Evolutionary conservation across 2,329 filamentous ascomycete species (phyloP).

Genomic region (Celoporthe dispersa): DNA sequence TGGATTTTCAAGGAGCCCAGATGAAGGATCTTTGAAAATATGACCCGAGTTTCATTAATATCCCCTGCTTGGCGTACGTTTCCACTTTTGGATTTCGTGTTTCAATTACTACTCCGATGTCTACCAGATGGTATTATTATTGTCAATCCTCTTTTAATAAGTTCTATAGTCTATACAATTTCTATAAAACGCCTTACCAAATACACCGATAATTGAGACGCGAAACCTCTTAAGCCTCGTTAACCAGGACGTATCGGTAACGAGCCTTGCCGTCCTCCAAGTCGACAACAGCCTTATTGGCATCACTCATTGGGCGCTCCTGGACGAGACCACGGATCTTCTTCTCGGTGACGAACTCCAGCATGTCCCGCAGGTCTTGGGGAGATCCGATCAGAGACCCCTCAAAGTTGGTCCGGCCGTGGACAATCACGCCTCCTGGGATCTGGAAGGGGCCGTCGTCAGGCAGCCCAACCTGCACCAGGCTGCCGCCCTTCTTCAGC

Average conservation of each 20-base stretch:
- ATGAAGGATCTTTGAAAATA: no score
- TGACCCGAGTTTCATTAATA: no score
- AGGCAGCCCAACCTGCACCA: conserved; percentile 67
- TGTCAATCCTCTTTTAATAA: not conserved
- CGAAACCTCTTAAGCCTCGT: conserved; percentile 38
- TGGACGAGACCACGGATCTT: conserved; percentile 60
- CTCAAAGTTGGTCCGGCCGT: conserved; percentile 54
- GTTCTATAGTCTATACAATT: not conserved
- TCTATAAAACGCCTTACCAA: not conserved
- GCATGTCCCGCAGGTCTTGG: conserved; percentile 61
- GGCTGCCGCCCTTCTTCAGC: conserved; percentile 61
- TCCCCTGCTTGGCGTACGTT: no score
- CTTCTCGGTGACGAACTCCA: conserved; percentile 60
- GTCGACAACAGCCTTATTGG: conserved; percentile 58
- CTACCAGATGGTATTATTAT: not conserved
- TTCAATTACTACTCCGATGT: not conserved
- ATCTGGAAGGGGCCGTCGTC: conserved; percentile 54
- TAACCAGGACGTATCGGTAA: conserved; percentile 52
- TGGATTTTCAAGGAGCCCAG: no score
- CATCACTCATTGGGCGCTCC: conserved; percentile 56
- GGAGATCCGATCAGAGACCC: conserved; percentile 52
- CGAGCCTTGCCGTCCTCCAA: conserved; percentile 58
- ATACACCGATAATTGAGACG: not conserved
- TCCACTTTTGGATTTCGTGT: no score
- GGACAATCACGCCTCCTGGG: conserved; percentile 60